Evolutionary conservation across 257 asterid genomes (phyloP).

Genomic region (Verbena officinalis): DNA sequence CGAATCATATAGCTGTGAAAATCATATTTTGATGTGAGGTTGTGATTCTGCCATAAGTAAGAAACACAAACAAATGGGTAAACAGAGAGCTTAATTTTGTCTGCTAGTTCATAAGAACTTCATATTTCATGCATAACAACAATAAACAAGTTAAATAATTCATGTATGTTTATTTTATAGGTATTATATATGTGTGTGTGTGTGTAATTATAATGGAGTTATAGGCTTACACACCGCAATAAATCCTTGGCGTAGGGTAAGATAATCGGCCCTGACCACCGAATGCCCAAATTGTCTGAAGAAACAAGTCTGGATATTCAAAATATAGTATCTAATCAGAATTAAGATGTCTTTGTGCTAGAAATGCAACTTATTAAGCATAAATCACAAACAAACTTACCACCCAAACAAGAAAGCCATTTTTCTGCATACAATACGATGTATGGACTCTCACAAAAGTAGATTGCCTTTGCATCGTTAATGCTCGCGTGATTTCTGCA

Average conservation of each 20-base stretch:
- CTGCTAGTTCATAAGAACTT: conserved; percentile 10
- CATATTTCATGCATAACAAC: not conserved
- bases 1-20: conserved; percentile 99
- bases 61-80: conserved; percentile 39
- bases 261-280: conserved; percentile 93
- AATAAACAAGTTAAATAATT: not conserved
- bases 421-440: conserved; percentile 71
- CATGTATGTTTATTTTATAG: not conserved
- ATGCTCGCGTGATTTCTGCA: conserved; percentile 68
- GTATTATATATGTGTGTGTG: no score
- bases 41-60: conserved; percentile 93
- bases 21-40: conserved; percentile 94
- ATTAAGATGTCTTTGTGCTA: not conserved
- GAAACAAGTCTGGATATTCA: conserved; percentile 80
- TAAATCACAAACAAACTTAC: conserved; percentile 39
- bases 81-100: conserved; percentile 27
- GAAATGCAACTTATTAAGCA: no score
- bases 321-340: conserved; percentile 23
- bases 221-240: conserved; percentile 61
- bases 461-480: conserved; percentile 83
- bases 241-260: conserved; percentile 96
- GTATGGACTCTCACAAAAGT: conserved; percentile 85
- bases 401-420: conserved; percentile 81
- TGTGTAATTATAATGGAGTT: not conserved
- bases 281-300: conserved; percentile 95